Percentiles rank a stretch among this genome's conserved stretches.
Evolutionary conservation across 2,329 filamentous ascomycete genomes (phyloP).

Genomic region (Botrytis elliptica): DNA sequence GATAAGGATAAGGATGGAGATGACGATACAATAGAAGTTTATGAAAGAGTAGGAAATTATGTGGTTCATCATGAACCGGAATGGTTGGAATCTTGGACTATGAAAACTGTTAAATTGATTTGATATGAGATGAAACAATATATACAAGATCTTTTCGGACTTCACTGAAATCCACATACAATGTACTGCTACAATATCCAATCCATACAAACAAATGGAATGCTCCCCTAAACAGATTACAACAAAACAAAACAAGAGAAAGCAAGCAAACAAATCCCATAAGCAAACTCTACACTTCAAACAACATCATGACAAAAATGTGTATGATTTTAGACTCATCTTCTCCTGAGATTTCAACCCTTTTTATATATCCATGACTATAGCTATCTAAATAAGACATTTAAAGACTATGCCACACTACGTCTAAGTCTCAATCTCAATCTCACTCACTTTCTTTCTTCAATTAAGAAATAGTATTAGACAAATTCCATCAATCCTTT

Average conservation of each 20-base stretch:
- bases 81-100: not conserved
- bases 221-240: not conserved
- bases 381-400: no score
- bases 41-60: not conserved
- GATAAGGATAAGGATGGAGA: not conserved
- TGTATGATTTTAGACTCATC: no score
- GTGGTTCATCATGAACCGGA: not conserved
- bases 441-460: not conserved
- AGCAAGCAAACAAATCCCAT: not conserved
- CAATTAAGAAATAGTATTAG: no score
- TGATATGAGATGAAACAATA: not conserved
- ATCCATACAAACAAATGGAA: not conserved
- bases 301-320: not conserved
- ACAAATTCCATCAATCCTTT: no score
- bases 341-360: no score
- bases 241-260: not conserved
- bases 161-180: no score
- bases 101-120: not conserved
- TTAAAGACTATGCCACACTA: no score
- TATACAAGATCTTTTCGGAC: no score
- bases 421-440: not conserved
- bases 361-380: no score
- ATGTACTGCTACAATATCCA: not conserved
- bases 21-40: not conserved
- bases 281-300: not conserved